A percentile compares a stretch with the other conserved stretches of the same genome.
Evolutionary conservation across 2,329 filamentous ascomycete genomes (phyloP).

Genomic region (Phialemonium atrogriseum): DNA sequence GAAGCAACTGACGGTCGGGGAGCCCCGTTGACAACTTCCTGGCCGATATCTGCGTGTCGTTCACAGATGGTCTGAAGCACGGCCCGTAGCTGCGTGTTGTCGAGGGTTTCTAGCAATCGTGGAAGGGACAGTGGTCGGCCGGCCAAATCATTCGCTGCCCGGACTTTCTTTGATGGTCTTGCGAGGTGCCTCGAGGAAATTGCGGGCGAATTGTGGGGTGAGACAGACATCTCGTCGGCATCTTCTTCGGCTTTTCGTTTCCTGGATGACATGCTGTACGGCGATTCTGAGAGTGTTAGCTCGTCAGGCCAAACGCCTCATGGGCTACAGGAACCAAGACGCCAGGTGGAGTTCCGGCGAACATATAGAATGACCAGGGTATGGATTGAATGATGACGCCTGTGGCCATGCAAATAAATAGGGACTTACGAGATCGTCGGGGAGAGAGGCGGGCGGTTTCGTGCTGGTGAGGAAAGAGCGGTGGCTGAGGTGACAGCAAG

Average conservation of each 20-base stretch:
- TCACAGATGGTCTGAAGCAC: conserved; percentile 90
- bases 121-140: conserved; percentile 48
- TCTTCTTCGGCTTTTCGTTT: conserved; percentile 89
- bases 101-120: conserved; percentile 89
- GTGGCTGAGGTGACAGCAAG: conserved; percentile 51
- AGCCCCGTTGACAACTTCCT: conserved; percentile 75
- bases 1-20: conserved; percentile 80
- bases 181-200: conserved; percentile 60
- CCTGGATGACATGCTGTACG: conserved; percentile 46
- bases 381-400: too few relatives aligned
- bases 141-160: conserved; percentile 52
- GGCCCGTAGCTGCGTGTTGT: conserved; percentile 72
- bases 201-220: conserved; percentile 74
- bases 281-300: conserved; percentile 34
- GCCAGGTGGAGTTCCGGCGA: not conserved
- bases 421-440: conserved; percentile 45
- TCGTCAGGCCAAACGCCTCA: too few relatives aligned
- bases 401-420: too few relatives aligned
- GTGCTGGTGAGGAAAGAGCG: conserved; percentile 51
- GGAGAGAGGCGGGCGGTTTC: conserved; percentile 46
- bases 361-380: conserved; percentile 3
- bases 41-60: conserved; percentile 74
- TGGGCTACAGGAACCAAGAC: too few relatives aligned
- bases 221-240: conserved; percentile 85
- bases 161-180: conserved; percentile 55